phyloP scores from a whole-genome alignment of 805 yeast genomes.

The Zygosaccharomyces bisporus region DNA sequence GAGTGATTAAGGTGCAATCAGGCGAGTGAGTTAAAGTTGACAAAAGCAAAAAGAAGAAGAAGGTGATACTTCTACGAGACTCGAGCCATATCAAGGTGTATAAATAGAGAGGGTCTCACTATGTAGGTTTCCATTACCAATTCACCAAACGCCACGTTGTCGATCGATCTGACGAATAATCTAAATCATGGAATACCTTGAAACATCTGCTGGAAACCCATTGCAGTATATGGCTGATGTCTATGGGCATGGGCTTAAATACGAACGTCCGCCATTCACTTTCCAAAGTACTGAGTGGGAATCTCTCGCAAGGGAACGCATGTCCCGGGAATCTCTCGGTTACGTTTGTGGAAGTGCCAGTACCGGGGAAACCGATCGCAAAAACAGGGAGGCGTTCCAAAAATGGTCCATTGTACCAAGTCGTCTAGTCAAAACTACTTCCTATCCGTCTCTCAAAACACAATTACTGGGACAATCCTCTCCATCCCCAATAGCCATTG shows the following conservation, averaged over 20 bases:
- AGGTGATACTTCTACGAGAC: not conserved
- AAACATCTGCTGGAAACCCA: constrained; percentile 14
- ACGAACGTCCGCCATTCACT: constrained; percentile 17
- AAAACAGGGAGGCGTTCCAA: constrained; percentile 15
- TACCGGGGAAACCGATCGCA: constrained; percentile 15
- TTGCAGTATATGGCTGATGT: constrained; percentile 17
- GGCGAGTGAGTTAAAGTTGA: not conserved
- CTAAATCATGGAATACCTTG: constrained; percentile 12
- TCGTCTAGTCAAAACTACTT: constrained; percentile 15
- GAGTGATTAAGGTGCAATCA: not conserved
- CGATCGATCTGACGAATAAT: not conserved
- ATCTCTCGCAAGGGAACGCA: constrained; percentile 15
- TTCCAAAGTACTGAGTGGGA: constrained; percentile 16
- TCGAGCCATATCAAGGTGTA: not conserved
- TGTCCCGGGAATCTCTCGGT: constrained; percentile 16
- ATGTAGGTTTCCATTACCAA: not conserved
- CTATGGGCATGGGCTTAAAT: constrained; percentile 15
- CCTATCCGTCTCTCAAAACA: constrained; percentile 12
- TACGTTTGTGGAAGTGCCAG: constrained; percentile 18
- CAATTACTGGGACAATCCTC: constrained; percentile 20
- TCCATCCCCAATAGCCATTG: constrained; percentile 24
- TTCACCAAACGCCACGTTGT: not conserved
- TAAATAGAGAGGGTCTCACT: not conserved
- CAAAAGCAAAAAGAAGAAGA: not conserved
- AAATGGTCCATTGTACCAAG: constrained; percentile 16